Percentiles rank a stretch among this genome's conserved stretches.
phyloP scores from a whole-genome alignment of 768 basidiomycete species.

The Amanita jacksonii region DNA sequence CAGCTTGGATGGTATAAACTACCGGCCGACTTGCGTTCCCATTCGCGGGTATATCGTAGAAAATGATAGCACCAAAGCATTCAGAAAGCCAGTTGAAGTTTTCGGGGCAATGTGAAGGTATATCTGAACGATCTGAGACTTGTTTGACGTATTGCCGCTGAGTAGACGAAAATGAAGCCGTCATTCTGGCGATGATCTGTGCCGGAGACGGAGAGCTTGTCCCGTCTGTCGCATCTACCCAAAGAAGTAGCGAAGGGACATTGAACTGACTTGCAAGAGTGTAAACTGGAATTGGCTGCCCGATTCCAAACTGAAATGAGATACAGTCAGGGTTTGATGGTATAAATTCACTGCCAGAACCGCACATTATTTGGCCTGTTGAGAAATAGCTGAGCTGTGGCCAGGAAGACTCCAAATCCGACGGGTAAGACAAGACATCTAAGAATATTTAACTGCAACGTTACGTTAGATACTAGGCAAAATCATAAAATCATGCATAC shows the following conservation, averaged over 20 bases:
- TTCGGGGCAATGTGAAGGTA: slow-evolving; percentile 52
- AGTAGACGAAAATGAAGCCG: slow-evolving; percentile 34
- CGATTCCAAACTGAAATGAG: slow-evolving; percentile 48
- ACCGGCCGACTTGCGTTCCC: slow-evolving; percentile 25
- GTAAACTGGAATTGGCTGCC: slow-evolving; percentile 40
- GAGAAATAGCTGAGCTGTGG: slow-evolving; percentile 54
- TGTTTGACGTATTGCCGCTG: slow-evolving; percentile 44
- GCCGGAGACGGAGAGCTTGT: slow-evolving; percentile 42
- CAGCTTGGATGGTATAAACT: slow-evolving; percentile 65
- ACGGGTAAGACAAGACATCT: slow-evolving; percentile 57
- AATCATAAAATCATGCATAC: slow-evolving; percentile 28
- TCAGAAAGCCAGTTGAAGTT: slow-evolving; percentile 64
- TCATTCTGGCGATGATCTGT: slow-evolving; percentile 54
- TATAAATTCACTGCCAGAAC: background rate
- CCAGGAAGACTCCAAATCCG: slow-evolving; percentile 58
- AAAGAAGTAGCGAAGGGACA: slow-evolving; percentile 42
- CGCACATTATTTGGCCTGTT: slow-evolving; percentile 52
- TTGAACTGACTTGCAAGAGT: slow-evolving; percentile 41
- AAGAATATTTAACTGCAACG: slow-evolving; percentile 41
- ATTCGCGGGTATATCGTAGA: slow-evolving; percentile 44
- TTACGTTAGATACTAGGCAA: background rate
- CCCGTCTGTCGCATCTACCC: slow-evolving; percentile 61
- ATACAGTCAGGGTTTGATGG: background rate
- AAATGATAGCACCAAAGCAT: slow-evolving; percentile 61
- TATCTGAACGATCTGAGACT: slow-evolving; percentile 35